Evolutionary conservation across 23 red algal species (phyloP).

Genomic region (Gracilaria domingensis): DNA sequence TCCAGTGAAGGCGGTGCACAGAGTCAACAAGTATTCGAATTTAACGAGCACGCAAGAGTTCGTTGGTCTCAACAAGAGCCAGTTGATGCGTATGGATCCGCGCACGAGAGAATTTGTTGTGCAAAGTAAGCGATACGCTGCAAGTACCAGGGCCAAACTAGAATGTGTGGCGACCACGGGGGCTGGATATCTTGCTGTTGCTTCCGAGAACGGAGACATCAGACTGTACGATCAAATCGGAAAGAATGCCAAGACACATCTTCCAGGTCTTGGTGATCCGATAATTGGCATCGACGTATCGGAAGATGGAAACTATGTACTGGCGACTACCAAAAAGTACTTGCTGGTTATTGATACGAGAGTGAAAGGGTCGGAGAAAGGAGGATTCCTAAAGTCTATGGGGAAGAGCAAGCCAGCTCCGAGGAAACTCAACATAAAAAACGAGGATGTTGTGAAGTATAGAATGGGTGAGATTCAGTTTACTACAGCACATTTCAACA

Average conservation of each 20-base stretch:
- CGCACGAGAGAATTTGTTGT: conserved; percentile 77
- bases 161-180: conserved; percentile 77
- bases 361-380: conserved; percentile 57
- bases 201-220: conserved; percentile 82
- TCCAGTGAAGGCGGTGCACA: conserved; percentile 44
- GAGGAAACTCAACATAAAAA: conserved; percentile 60
- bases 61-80: conserved; percentile 81
- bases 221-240: conserved; percentile 81
- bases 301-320: conserved; percentile 77
- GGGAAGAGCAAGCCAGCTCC: conserved; percentile 84
- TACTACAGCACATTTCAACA: conserved; percentile 87
- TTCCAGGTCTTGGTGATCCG: conserved; percentile 81
- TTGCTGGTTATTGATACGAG: conserved; percentile 82
- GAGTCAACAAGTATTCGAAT: conserved; percentile 74
- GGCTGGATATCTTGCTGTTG: conserved; percentile 73
- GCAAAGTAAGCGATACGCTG: conserved; percentile 86
- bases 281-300: conserved; percentile 84
- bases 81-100: conserved; percentile 83
- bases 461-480: conserved; percentile 83
- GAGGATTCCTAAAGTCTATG: conserved; percentile 80
- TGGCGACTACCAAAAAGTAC: conserved; percentile 81
- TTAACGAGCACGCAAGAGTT: conserved; percentile 69
- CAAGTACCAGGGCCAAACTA: conserved; percentile 59
- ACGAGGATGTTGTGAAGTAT: conserved; percentile 67
- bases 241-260: conserved; percentile 87